Percentiles rank a stretch among this genome's conserved stretches.
These are phyloP conservation scores for Paraconiothyrium sp. DNA, from an alignment of 2,329 filamentous ascomycete genomes.

Conservation along the genomic window DNA sequence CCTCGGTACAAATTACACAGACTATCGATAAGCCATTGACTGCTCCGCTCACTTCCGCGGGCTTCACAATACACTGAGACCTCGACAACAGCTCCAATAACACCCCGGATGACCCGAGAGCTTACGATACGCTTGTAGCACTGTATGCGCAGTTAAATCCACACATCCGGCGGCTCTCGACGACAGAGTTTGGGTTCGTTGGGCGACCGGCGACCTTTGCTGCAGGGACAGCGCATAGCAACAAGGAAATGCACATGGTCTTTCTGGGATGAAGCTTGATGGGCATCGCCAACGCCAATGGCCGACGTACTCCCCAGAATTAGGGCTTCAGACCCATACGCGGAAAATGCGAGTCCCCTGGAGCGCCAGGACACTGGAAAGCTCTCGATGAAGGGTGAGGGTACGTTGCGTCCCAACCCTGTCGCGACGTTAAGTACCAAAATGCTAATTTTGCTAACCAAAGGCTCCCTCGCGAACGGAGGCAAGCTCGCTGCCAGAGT, in stretches of 20 bases:
- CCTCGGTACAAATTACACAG: background rate
- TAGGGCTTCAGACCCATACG: slow-evolving; percentile 55
- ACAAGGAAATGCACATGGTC: background rate
- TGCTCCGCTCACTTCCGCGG: slow-evolving; percentile 9
- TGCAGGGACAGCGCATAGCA: slow-evolving; percentile 7
- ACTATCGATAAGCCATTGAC: slow-evolving; percentile 8
- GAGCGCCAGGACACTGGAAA: slow-evolving; percentile 39
- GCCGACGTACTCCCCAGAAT: slow-evolving; percentile 54
- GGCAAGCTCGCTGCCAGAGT: slow-evolving; percentile 38
- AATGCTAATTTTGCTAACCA: slow-evolving; percentile 29
- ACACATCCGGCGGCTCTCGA: background rate
- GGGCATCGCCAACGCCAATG: slow-evolving; percentile 35
- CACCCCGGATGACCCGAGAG: background rate
- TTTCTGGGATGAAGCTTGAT: slow-evolving; percentile 15
- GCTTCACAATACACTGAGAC: background rate
- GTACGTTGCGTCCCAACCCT: slow-evolving; percentile 27
- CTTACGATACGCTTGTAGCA: background rate
- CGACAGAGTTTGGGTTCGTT: background rate
- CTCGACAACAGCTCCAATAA: background rate
- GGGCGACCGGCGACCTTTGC: background rate
- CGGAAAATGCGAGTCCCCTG: slow-evolving; percentile 42
- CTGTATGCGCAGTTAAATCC: background rate
- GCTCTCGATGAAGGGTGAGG: slow-evolving; percentile 34
- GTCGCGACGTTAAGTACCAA: background rate
- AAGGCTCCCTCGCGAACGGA: slow-evolving; percentile 36